phyloP scores from a whole-genome alignment of 345 rosid genomes.

The Salix caprea region DNA sequence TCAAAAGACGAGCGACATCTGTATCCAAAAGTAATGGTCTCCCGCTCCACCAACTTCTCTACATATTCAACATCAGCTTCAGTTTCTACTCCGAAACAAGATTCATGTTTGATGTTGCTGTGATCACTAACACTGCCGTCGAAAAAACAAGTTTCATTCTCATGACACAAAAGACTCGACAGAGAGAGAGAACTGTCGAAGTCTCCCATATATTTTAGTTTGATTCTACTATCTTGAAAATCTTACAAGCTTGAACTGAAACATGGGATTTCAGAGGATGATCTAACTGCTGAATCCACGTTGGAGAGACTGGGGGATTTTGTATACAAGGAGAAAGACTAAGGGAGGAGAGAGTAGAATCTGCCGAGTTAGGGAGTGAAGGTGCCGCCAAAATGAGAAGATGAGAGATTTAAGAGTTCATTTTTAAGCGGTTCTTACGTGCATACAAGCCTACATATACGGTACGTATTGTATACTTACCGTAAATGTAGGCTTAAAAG shows the following conservation, averaged over 20 bases:
- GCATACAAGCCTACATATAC: not conserved
- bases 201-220: slow-evolving; percentile 27
- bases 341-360: not conserved
- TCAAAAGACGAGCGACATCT: slow-evolving; percentile 14
- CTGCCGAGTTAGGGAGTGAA: slow-evolving; percentile 8
- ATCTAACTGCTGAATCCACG: slow-evolving; percentile 23
- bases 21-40: slow-evolving; percentile 22
- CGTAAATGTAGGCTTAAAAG: no score
- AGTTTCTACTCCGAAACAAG: slow-evolving; percentile 19
- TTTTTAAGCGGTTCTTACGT: slow-evolving; percentile 40
- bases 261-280: slow-evolving; percentile 22
- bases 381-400: slow-evolving; percentile 89
- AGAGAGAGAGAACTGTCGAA: slow-evolving; percentile 27
- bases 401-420: slow-evolving; percentile 43
- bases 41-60: slow-evolving; percentile 34
- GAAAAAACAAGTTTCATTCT: slow-evolving; percentile 38
- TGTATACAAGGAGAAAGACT: not conserved
- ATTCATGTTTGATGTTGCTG: not conserved
- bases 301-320: slow-evolving; percentile 22
- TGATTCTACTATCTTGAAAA: not conserved
- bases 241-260: not conserved
- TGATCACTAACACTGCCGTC: not conserved
- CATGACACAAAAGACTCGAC: slow-evolving; percentile 55
- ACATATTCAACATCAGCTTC: slow-evolving; percentile 37
- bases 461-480: not conserved